These are phyloP conservation scores for Tympanopsis confertula DNA, from an alignment of 2,329 filamentous ascomycete genomes.

Conservation along the genomic window DNA sequence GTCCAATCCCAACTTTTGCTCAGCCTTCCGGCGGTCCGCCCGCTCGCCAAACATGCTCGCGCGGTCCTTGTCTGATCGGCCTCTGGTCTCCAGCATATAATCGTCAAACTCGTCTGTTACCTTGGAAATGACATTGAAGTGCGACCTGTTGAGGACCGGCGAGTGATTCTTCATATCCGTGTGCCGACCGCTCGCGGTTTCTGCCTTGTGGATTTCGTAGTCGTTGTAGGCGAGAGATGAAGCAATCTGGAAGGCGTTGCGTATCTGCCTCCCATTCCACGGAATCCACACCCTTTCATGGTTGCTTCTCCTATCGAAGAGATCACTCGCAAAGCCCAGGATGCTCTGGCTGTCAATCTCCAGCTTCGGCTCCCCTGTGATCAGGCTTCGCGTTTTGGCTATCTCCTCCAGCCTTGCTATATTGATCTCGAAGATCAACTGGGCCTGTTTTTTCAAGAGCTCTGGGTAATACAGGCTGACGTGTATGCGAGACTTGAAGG, in stretches of 20 bases:
- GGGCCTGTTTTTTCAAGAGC: conserved; percentile 9
- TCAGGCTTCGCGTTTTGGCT: conserved; percentile 5
- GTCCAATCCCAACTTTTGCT: no score
- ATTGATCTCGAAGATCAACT: conserved; percentile 15
- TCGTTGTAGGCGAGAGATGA: conserved; percentile 11
- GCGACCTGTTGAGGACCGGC: no score
- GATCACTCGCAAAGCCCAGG: conserved; percentile 5
- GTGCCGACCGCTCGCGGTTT: no score
- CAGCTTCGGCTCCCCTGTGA: no score
- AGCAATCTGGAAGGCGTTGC: conserved; percentile 18
- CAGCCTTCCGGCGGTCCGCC: no score
- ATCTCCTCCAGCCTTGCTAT: conserved; percentile 10
- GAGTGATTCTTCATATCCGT: no score
- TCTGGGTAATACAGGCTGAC: conserved; percentile 19
- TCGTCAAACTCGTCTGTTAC: no score
- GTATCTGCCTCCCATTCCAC: conserved; percentile 21
- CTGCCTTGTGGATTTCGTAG: conserved; percentile 7
- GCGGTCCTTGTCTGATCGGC: no score
- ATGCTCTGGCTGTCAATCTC: conserved; percentile 11
- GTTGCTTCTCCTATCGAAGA: conserved; percentile 7
- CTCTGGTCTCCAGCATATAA: no score
- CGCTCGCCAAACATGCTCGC: no score
- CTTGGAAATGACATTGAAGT: no score
- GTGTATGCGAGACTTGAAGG: conserved; percentile 27
- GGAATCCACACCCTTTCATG: conserved; percentile 4